Conservation (phyloP, 257 asterid genomes). For the Gentiana macrophylla region DNA sequence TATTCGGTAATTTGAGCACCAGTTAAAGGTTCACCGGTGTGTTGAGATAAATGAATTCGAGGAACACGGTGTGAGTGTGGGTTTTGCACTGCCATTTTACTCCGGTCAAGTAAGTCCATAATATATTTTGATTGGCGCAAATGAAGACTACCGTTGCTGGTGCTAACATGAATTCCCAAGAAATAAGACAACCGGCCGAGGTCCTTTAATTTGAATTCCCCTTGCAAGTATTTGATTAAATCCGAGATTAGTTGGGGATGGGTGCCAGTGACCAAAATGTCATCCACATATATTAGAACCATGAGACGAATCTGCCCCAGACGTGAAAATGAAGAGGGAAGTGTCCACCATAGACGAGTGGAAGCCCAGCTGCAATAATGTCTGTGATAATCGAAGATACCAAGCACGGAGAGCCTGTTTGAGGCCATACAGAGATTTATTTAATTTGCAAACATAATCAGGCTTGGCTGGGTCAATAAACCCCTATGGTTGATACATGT, state of each 20-base stretch:
- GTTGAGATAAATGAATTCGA: too few species aligned
- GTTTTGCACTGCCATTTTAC: background rate
- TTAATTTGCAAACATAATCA: background rate
- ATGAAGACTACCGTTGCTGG: background rate
- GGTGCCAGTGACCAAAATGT: background rate
- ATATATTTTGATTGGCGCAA: background rate
- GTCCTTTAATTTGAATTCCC: background rate
- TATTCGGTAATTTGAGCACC: background rate
- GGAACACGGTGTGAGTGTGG: background rate
- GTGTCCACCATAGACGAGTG: background rate
- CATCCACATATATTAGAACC: background rate
- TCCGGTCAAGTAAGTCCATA: background rate
- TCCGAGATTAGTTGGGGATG: background rate
- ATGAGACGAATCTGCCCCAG: background rate
- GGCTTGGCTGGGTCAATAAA: background rate
- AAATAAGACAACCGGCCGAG: background rate
- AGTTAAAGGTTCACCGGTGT: background rate
- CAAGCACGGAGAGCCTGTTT: background rate
- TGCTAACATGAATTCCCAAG: background rate
- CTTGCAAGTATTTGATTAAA: background rate
- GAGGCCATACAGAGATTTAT: background rate
- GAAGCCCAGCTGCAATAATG: background rate
- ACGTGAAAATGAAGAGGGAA: background rate
- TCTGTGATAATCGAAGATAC: background rate
- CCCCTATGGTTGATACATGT: background rate